These are phyloP conservation scores for Acacia concinna DNA, from an alignment of 331 rosid species.

Conservation along the genomic window DNA sequence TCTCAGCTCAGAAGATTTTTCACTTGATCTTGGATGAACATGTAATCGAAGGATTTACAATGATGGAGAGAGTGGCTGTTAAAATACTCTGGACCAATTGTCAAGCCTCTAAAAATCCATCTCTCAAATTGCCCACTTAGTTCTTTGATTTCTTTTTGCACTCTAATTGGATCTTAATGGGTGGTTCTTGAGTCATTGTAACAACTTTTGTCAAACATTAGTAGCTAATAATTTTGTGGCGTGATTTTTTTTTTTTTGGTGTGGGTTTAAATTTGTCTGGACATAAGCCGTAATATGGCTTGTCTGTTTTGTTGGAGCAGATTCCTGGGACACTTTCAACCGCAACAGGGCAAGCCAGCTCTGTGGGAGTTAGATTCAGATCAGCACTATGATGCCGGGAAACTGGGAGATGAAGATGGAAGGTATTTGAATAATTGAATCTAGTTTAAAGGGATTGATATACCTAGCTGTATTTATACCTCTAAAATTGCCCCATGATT, in stretches of 20 bases:
- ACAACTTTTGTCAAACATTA: slow-evolving; percentile 22
- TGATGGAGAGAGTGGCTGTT: not conserved
- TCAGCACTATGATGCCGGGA: slow-evolving; percentile 67
- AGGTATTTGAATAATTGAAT: slow-evolving; percentile 60
- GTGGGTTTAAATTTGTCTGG: slow-evolving; percentile 5
- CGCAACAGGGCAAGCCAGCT: slow-evolving; percentile 75
- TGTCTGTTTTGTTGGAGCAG: slow-evolving; percentile 47
- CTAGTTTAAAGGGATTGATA: not conserved
- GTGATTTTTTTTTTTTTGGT: not conserved
- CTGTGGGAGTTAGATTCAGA: slow-evolving; percentile 91
- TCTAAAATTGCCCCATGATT: not conserved
- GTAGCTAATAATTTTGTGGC: slow-evolving; percentile 16
- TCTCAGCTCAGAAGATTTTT: not conserved
- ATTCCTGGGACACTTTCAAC: slow-evolving; percentile 86
- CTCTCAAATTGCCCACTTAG: not conserved
- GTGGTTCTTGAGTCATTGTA: not conserved
- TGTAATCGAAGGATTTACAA: not conserved
- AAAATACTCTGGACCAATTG: not conserved
- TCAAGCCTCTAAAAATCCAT: not conserved
- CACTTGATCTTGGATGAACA: not conserved
- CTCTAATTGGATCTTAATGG: not conserved
- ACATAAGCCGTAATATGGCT: slow-evolving; percentile 8
- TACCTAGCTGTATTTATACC: slow-evolving; percentile 8
- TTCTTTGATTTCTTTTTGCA: not conserved
- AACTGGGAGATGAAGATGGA: slow-evolving; percentile 47